phyloP scores from a whole-genome alignment of 2,329 filamentous ascomycete genomes.

The Aureobasidium mangrovei region DNA sequence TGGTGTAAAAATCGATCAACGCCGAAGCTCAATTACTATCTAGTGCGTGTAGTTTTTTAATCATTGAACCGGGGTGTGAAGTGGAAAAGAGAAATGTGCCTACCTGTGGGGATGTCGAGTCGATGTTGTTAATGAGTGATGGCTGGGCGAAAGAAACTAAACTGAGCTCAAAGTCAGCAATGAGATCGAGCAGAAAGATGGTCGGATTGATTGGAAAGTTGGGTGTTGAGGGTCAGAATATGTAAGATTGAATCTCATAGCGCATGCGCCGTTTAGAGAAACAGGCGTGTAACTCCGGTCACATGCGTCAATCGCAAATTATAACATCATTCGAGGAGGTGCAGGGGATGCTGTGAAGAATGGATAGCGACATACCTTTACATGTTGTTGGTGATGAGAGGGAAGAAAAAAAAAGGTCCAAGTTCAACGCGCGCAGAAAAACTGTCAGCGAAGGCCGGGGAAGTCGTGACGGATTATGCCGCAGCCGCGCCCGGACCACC shows the following conservation, averaged over 20 bases:
- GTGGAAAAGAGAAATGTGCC: neutral
- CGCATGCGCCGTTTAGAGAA: slow-evolving; percentile 66
- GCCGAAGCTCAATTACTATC: slow-evolving; percentile 38
- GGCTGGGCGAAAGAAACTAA: neutral
- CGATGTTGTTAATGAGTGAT: neutral
- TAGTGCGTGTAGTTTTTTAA: slow-evolving; percentile 52
- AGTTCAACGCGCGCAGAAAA: neutral
- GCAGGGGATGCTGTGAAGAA: neutral
- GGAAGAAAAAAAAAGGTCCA: slow-evolving; percentile 5
- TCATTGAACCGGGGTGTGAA: slow-evolving; percentile 42
- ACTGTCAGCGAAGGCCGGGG: slow-evolving; percentile 1
- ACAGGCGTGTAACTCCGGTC: slow-evolving; percentile 86
- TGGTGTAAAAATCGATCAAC: slow-evolving; percentile 31
- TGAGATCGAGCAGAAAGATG: neutral
- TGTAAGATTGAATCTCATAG: slow-evolving; percentile 94
- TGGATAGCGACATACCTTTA: slow-evolving; percentile 10
- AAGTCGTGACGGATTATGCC: neutral
- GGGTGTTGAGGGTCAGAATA: slow-evolving; percentile 66
- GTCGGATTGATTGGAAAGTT: neutral
- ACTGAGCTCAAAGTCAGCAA: slow-evolving; percentile 10
- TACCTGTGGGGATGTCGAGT: neutral
- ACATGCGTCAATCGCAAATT: slow-evolving; percentile 97
- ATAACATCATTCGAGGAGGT: slow-evolving; percentile 63
- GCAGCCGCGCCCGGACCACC: neutral
- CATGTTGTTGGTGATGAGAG: slow-evolving; percentile 11